Evolutionary conservation across 129 eudicot genomes (phyloP).

Genomic region (Smallanthus sonchifolius): DNA sequence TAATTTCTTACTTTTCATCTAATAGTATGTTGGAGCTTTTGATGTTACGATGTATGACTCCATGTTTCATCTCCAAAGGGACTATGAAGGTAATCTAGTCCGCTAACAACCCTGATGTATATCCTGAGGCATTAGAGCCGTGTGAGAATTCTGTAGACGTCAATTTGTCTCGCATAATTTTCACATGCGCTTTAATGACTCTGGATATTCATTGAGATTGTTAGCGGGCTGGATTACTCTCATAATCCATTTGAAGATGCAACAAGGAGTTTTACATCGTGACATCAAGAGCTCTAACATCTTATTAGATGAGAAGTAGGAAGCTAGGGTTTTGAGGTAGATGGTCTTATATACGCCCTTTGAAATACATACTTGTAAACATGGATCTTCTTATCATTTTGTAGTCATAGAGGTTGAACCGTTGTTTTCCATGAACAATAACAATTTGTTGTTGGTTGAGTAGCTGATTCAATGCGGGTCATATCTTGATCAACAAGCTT

Average conservation of each 20-base stretch:
- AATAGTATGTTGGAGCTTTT: slow-evolving; percentile 15
- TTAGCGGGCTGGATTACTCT: slow-evolving; percentile 5
- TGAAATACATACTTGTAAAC: neutral
- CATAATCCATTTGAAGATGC: slow-evolving; percentile 12
- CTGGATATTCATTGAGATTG: slow-evolving; percentile 12
- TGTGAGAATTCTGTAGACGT: slow-evolving; percentile 7
- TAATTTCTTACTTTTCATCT: slow-evolving; percentile 7
- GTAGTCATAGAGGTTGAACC: neutral
- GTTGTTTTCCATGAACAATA: neutral
- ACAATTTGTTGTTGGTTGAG: neutral
- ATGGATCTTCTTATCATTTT: neutral
- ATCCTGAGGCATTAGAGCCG: slow-evolving; percentile 12
- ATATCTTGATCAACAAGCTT: neutral
- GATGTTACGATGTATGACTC: slow-evolving; percentile 2
- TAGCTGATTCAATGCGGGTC: neutral
- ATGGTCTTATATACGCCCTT: neutral
- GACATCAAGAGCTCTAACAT: slow-evolving; percentile 7
- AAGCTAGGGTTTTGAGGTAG: slow-evolving; percentile 14
- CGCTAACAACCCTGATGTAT: slow-evolving; percentile 1
- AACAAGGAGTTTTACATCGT: slow-evolving; percentile 4
- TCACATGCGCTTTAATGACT: slow-evolving; percentile 17
- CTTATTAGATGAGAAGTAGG: slow-evolving; percentile 1
- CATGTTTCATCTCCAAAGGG: slow-evolving; percentile 14
- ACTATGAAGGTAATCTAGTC: slow-evolving; percentile 21
- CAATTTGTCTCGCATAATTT: neutral